These are phyloP conservation scores for Peniophora sp. DNA, from an alignment of 1,284 basidiomycete species.

Conservation along the genomic window DNA sequence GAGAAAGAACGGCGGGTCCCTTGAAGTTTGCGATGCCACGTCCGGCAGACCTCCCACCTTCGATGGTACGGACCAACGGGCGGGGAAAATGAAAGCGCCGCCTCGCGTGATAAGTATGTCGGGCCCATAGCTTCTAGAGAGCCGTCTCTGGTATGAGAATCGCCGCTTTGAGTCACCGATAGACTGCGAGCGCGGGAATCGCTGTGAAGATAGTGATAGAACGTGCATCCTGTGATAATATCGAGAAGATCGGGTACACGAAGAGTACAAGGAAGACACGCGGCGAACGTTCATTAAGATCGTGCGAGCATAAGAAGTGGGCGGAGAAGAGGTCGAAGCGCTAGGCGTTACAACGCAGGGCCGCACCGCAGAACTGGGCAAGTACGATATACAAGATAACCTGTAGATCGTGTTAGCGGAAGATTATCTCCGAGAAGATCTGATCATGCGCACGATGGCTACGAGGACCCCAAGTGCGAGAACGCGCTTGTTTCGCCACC, in stretches of 20 bases:
- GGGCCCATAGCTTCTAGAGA: too few species aligned
- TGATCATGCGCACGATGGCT: conserved; percentile 53
- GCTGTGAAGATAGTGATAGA: too few species aligned
- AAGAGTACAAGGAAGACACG: not conserved
- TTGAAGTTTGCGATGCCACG: too few species aligned
- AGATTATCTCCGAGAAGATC: conserved; percentile 3
- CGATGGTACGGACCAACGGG: too few species aligned
- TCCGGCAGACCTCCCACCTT: too few species aligned
- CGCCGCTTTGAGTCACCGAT: too few species aligned
- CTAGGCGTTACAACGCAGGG: conserved; percentile 46
- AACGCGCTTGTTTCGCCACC: conserved; percentile 90
- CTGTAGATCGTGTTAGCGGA: conserved; percentile 24
- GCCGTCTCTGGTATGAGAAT: too few species aligned
- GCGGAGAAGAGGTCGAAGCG: conserved; percentile 3
- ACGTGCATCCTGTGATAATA: too few species aligned
- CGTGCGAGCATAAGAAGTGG: not conserved
- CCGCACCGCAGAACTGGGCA: conserved; percentile 83
- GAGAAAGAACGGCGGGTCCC: too few species aligned
- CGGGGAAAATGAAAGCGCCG: too few species aligned
- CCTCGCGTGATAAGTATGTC: too few species aligned
- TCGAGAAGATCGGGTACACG: not conserved
- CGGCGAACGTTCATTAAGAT: not conserved
- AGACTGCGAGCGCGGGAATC: too few species aligned
- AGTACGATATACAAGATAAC: conserved; percentile 72
- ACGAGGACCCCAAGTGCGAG: conserved; percentile 68